Evolutionary conservation across 768 basidiomycete genomes (phyloP).

Genomic region (Amanita jacksonii): DNA sequence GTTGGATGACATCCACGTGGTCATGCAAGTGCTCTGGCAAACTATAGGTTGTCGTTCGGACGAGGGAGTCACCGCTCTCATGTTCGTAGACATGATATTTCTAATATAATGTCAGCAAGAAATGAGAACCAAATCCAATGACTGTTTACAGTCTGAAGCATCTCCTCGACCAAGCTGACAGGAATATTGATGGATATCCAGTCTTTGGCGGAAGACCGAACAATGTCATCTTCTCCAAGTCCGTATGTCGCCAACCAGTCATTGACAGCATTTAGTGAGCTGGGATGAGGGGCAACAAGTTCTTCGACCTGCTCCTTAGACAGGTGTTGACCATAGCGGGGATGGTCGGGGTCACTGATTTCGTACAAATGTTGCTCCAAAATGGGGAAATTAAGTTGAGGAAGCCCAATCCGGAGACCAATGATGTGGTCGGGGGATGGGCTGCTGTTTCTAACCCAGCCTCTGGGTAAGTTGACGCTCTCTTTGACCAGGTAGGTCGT

Average conservation of each 20-base stretch:
- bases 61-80: conserved; percentile 39
- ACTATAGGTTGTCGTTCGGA: conserved; percentile 63
- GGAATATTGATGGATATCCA: conserved; percentile 58
- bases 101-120: conserved; percentile 21
- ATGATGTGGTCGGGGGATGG: conserved; percentile 39
- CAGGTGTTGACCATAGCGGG: conserved; percentile 45
- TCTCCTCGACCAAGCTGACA: conserved; percentile 50
- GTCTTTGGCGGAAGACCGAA: conserved; percentile 55
- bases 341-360: conserved; percentile 47
- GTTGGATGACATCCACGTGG: conserved; percentile 62
- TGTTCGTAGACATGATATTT: conserved; percentile 59
- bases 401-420: conserved; percentile 47
- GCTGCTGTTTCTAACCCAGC: conserved; percentile 34
- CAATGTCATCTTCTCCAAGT: conserved; percentile 34
- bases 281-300: conserved; percentile 47
- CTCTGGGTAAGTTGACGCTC: conserved; percentile 25
- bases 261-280: conserved; percentile 43
- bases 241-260: conserved; percentile 56
- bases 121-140: background rate
- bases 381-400: conserved; percentile 38
- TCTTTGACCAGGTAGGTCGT: conserved; percentile 35
- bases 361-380: conserved; percentile 46
- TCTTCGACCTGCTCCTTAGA: conserved; percentile 58
- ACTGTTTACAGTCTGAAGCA: conserved; percentile 55
- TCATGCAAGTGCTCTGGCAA: conserved; percentile 48